Evolutionary conservation across 805 yeast species (phyloP).

Genomic region (Candida cerambycidarum): DNA sequence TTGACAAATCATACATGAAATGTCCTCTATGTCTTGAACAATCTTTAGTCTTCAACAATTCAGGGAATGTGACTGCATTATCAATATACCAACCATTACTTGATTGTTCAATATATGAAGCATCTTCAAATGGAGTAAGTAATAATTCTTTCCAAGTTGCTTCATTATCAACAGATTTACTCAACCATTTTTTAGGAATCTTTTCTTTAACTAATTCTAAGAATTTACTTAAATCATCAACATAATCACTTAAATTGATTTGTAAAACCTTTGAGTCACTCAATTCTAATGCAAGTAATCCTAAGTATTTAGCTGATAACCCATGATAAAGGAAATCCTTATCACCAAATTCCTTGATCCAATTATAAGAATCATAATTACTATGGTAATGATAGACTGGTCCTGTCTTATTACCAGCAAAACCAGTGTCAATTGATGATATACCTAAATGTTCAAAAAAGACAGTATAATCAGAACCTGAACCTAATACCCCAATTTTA

Average conservation of each 20-base stretch:
- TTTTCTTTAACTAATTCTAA: constrained; percentile 29
- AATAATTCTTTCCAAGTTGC: constrained; percentile 19
- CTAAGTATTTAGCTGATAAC: constrained; percentile 57
- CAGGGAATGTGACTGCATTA: constrained; percentile 20
- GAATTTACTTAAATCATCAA: constrained; percentile 39
- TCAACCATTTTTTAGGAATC: constrained; percentile 37
- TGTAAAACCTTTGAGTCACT: constrained; percentile 58
- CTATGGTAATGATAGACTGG: constrained; percentile 61
- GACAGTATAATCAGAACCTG: constrained; percentile 55
- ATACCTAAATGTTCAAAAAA: constrained; percentile 69
- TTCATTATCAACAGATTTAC: constrained; percentile 18
- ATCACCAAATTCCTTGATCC: constrained; percentile 55
- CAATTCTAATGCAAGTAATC: constrained; percentile 52
- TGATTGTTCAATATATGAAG: constrained; percentile 14
- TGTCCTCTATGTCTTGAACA: constrained; percentile 15
- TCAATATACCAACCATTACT: constrained; percentile 19
- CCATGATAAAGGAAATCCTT: constrained; percentile 54
- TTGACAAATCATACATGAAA: constrained; percentile 8
- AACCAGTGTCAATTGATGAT: constrained; percentile 56
- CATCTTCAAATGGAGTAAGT: constrained; percentile 16
- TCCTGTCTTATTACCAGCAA: constrained; percentile 31
- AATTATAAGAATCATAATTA: constrained; percentile 54
- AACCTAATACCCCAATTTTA: constrained; percentile 43
- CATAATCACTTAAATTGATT: constrained; percentile 48
- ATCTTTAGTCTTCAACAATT: constrained; percentile 13